These are phyloP conservation scores for Botrytis cinerea DNA, from an alignment of 2,329 filamentous ascomycete species.

Conservation along the genomic window DNA sequence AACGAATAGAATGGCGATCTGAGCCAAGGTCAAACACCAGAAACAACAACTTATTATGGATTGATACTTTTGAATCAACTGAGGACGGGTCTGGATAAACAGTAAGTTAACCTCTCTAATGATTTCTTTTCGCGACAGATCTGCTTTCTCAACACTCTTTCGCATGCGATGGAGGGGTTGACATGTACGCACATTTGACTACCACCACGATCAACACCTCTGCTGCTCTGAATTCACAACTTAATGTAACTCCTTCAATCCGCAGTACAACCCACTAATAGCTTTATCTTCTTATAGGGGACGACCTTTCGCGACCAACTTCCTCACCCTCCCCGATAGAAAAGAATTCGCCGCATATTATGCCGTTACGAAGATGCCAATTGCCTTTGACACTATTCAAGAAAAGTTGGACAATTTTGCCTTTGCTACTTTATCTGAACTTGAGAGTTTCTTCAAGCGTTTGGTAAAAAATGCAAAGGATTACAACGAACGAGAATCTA, in stretches of 20 bases:
- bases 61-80: conserved; percentile 74
- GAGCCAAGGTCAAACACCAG: conserved; percentile 55
- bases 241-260: background rate
- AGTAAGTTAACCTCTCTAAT: conserved; percentile 53
- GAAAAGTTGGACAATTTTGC: conserved; percentile 67
- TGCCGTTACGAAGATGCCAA: conserved; percentile 71
- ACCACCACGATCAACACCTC: background rate
- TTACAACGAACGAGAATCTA: conserved; percentile 72
- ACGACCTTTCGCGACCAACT: conserved; percentile 72
- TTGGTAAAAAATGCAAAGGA: conserved; percentile 87
- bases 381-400: conserved; percentile 77
- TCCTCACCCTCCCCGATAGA: conserved; percentile 69
- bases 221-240: background rate
- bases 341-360: conserved; percentile 74
- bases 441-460: conserved; percentile 85
- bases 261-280: conserved; percentile 17
- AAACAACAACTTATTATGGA: conserved; percentile 71
- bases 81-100: conserved; percentile 77
- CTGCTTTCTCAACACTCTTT: conserved; percentile 6
- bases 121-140: conserved; percentile 5
- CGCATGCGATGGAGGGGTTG: background rate
- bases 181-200: background rate
- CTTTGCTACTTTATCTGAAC: conserved; percentile 69
- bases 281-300: conserved; percentile 52
- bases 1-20: conserved; percentile 34